Evolutionary conservation across 306 rosid genomes (phyloP).

Genomic region (Dalbergia cochinchinensis): DNA sequence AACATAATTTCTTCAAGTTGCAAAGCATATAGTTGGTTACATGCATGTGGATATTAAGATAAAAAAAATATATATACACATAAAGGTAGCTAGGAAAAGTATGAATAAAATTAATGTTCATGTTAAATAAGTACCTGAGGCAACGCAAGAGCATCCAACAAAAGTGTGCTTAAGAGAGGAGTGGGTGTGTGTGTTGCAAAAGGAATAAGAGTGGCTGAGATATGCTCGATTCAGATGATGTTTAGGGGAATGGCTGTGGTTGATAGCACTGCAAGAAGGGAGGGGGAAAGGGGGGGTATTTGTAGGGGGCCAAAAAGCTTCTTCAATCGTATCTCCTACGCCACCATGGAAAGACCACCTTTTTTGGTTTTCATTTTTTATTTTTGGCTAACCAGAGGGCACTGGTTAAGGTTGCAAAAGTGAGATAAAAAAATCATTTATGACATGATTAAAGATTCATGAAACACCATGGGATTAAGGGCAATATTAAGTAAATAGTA

Average conservation of each 20-base stretch:
- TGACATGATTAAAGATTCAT: too few species aligned
- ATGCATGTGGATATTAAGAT: constrained; percentile 15
- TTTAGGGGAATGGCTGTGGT: constrained; percentile 54
- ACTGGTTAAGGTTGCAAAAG: too few species aligned
- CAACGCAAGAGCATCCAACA: constrained; percentile 54
- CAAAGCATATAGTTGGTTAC: constrained; percentile 5
- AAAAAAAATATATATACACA: background rate
- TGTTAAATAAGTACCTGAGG: constrained; percentile 47
- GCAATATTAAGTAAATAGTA: too few species aligned
- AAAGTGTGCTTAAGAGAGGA: constrained; percentile 51
- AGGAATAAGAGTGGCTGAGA: background rate
- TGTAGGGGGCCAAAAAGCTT: constrained; percentile 67
- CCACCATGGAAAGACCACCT: constrained; percentile 57
- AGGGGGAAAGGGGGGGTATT: constrained; percentile 60
- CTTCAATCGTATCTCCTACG: constrained; percentile 59
- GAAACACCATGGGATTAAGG: too few species aligned
- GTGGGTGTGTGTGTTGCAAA: constrained; percentile 49
- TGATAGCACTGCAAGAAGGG: constrained; percentile 51
- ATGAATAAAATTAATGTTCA: background rate
- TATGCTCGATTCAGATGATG: constrained; percentile 22
- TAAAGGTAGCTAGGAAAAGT: constrained; percentile 8
- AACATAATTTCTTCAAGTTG: constrained; percentile 43
- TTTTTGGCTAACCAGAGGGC: background rate
- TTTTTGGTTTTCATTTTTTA: constrained; percentile 37
- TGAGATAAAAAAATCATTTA: too few species aligned